Base-by-base conservation (phyloP, 306 rosid species). In the Malus asiatica region DNA sequence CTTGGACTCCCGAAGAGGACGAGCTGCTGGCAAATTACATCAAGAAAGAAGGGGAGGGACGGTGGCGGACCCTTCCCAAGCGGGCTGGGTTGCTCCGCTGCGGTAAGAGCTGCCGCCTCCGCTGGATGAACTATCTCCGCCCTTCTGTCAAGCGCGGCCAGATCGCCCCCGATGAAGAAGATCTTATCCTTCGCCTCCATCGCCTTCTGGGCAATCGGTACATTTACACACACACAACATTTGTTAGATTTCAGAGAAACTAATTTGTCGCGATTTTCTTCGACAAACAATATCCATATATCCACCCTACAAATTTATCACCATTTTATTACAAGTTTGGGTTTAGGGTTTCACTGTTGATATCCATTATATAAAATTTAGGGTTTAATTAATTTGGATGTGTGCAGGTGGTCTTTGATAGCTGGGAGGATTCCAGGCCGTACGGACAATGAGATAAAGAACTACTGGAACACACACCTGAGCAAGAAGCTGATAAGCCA, bases 81-180 rank as follows among this genome's bases (percentile, higher is more conserved):
- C 57, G 91, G 2, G 98, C 98, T 0, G 98, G 96, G 0, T 88
- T 93, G 20, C 94, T 85, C 72, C 90, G 98, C 6, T 93, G 98
- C 64, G 98, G 98, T 4, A 93, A 93, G 77, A 93, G 98, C 86
- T 93, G 98, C 66, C 89, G 98, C 15, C 98, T 93, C 68, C 94
- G 98, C 0, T 93, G 98, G 98, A 93, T 93, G 96, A 93, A 93
- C 84, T 93, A 93, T 64, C 96, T 93, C 76, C 98, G 98, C 20
- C 25, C 98, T 4, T 86, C 85, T 7, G 93, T 93, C 57, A 93
- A 93, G 80, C 94, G 94, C 27, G 98, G 98, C 76, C 98, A 89
- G 77, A 93, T 93, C 88, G 92, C 96, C 29, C 84, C 93, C 23
- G 98, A 90, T 53, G 98, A 93, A 76, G 98, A 93, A 81, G 98